phyloP scores from a whole-genome alignment of 2,329 filamentous ascomycete species.

The Mycosphaerelloides madeirae region DNA sequence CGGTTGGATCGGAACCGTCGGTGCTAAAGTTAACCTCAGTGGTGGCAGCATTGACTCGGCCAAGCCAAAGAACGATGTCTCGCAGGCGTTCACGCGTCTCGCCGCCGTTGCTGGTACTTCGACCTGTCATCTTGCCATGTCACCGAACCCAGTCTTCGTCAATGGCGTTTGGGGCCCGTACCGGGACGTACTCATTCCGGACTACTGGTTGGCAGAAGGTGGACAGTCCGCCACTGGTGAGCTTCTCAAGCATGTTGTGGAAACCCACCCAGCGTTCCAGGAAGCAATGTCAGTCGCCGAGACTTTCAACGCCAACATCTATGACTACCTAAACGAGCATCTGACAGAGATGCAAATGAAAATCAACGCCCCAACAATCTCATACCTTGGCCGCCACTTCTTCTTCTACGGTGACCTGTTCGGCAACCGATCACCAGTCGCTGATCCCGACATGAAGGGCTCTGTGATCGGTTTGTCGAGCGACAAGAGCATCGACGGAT shows the following conservation, averaged over 20 bases:
- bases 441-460: conserved; percentile 89
- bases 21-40: conserved; percentile 76
- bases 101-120: conserved; percentile 95
- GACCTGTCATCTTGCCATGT: conserved; percentile 96
- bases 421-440: conserved; percentile 91
- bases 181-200: conserved; percentile 83
- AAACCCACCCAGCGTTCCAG: conserved; percentile 87
- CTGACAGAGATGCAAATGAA: conserved; percentile 70
- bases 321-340: conserved; percentile 89
- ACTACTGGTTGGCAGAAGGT: conserved; percentile 95
- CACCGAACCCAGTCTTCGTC: conserved; percentile 85
- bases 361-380: conserved; percentile 66
- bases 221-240: conserved; percentile 96
- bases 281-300: conserved; percentile 74
- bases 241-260: conserved; percentile 86
- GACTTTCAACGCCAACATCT: conserved; percentile 81
- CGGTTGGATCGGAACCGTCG: conserved; percentile 98
- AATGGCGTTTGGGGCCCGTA: conserved; percentile 97
- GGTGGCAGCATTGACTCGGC: conserved; percentile 57
- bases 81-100: conserved; percentile 85
- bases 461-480: conserved; percentile 79
- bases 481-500: conserved; percentile 79
- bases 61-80: conserved; percentile 74
- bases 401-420: conserved; percentile 99
- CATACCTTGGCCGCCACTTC: conserved; percentile 84